Percentiles rank a stretch among this genome's conserved stretches.
phyloP scores from a whole-genome alignment of 768 basidiomycete genomes.

The Suillus placidus region DNA sequence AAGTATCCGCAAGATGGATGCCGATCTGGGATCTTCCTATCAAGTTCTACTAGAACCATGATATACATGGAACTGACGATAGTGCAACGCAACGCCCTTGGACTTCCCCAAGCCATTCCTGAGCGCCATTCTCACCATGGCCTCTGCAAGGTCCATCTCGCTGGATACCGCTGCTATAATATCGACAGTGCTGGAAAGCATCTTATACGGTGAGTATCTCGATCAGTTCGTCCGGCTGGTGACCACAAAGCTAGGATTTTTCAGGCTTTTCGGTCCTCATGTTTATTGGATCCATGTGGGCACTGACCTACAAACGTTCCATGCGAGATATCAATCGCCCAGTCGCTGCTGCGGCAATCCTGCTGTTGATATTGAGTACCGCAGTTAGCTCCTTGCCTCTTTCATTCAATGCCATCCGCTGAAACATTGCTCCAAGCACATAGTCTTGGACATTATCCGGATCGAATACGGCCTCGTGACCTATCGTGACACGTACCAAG shows the following conservation, averaged over 20 bases:
- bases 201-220: background rate
- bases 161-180: background rate
- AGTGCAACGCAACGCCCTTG: background rate
- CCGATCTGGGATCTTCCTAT: background rate
- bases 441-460: conserved; percentile 18
- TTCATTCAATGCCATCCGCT: background rate
- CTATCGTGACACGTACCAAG: conserved; percentile 21
- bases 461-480: conserved; percentile 22
- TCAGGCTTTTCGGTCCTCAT: background rate
- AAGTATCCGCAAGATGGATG: too few species aligned
- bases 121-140: background rate
- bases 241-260: background rate
- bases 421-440: conserved; percentile 11
- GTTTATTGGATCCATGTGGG: background rate
- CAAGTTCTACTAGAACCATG: background rate
- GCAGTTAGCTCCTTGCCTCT: conserved; percentile 13
- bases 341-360: conserved; percentile 19
- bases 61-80: background rate
- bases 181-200: background rate
- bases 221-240: background rate
- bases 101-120: background rate
- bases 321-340: conserved; percentile 11
- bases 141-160: background rate
- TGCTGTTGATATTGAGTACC: conserved; percentile 26
- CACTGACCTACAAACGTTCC: background rate